Base-by-base conservation (phyloP, 2,329 filamentous ascomycete species). In the Pestalotiopsis sp. region DNA sequence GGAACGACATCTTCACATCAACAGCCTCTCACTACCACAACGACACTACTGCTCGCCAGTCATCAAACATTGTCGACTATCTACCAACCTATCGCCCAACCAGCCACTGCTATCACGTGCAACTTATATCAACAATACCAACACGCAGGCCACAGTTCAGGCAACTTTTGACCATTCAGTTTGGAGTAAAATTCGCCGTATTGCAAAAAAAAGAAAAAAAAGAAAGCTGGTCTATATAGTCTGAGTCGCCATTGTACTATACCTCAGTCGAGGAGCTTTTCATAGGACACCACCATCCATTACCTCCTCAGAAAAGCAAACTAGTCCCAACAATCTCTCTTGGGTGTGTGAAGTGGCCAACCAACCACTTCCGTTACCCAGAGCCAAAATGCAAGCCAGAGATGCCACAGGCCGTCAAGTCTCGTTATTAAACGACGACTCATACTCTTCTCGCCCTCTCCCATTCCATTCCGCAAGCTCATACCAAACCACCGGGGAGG, bases 351-450 rank as follows among this genome's bases (percentile, higher is more conserved):
- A 48, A 48, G 40, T 48, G 40, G 40, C 13, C 13, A 48, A 14
- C 13, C 13, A 14, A 14, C n/a, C 40, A 48, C 40, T 48, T 48
- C 40, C 40, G 4, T 44, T 48, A 48, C 13, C n/a, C 14, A 14
- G 69, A 71, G 71, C 73, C 68, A 79, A 68, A 71, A 88, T 89
- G 85, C 82, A 88, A 69, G 84, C 82, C 65, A 80, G 83, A 73
- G 85, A 89, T 76, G 85, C 87, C 57, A 80, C 83, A 56, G 88
- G 88, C 72, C 85, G 86, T 71, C 81, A 83, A 76, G 84, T 90
- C 74, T 89, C 88, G 64, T 81, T 90, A 10, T 81, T 90, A 52
- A 89, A 89, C 75, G 86, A 89, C 70, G 86, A 88, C 61, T 75
- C 78, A 14, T 73, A 77, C 67, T 68, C 26, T 26, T 26, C 75